Conservation (phyloP, 768 basidiomycete species). For the Hygrocybe punicea region DNA sequence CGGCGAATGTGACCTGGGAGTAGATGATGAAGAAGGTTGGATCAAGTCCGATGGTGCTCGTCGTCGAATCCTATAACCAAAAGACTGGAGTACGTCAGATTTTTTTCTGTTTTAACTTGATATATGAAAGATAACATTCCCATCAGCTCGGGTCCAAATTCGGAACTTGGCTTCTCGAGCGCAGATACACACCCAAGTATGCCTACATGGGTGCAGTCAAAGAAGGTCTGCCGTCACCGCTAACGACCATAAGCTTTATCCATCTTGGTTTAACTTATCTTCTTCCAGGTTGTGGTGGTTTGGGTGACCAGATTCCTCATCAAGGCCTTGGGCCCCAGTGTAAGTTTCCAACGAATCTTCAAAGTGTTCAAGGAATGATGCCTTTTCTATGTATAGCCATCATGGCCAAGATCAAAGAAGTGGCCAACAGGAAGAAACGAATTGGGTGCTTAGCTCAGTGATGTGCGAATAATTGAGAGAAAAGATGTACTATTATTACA, state of each 20-base stretch:
- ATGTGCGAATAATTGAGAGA: not conserved
- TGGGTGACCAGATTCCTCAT: conserved; percentile 80
- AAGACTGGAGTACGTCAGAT: conserved; percentile 66
- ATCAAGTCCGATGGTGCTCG: conserved; percentile 69
- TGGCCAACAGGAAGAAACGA: no score
- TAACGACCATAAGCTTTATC: conserved; percentile 1
- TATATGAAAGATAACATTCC: not conserved
- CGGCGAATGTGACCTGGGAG: not conserved
- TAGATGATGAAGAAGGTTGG: conserved; percentile 70
- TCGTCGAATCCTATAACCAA: conserved; percentile 83
- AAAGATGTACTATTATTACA: no score
- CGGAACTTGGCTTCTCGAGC: conserved; percentile 84
- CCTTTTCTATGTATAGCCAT: conserved; percentile 39
- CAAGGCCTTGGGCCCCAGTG: conserved; percentile 25
- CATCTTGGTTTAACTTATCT: not conserved
- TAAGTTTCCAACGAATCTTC: conserved; percentile 6
- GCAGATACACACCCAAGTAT: conserved; percentile 74
- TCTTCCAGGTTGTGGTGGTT: conserved; percentile 47
- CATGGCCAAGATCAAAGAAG: conserved; percentile 46
- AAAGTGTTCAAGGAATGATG: not conserved
- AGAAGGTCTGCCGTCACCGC: conserved; percentile 47
- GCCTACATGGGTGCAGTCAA: conserved; percentile 77
- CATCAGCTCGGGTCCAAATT: conserved; percentile 70
- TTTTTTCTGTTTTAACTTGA: not conserved
- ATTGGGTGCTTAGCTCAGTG: no score